Conservation (phyloP, 2,329 filamentous ascomycete species). For the Aphanocladium album region DNA sequence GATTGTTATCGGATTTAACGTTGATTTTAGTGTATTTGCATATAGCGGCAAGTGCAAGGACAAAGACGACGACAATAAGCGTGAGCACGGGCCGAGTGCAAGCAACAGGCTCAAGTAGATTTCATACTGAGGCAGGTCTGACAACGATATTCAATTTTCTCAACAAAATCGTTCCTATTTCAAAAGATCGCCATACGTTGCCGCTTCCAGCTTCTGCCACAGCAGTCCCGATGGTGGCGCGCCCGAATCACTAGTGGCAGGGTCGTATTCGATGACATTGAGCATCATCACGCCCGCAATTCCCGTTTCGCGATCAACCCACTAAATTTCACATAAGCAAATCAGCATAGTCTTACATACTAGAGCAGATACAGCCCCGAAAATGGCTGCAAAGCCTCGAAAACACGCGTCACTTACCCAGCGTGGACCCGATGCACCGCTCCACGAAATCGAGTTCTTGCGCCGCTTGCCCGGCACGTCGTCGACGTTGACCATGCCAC, state of each 20-base stretch:
- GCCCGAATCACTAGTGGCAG: background rate
- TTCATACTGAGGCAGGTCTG: too few relatives aligned
- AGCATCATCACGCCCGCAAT: slow-evolving; percentile 13
- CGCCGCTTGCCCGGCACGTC: slow-evolving; percentile 35
- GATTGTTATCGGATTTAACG: too few relatives aligned
- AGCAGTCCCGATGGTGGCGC: slow-evolving; percentile 1
- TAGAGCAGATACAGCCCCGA: background rate
- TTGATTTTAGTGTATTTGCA: too few relatives aligned
- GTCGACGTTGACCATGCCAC: slow-evolving; percentile 34
- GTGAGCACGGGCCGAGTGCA: too few relatives aligned
- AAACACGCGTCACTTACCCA: slow-evolving; percentile 32
- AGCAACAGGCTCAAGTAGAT: too few relatives aligned
- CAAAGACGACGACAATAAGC: too few relatives aligned
- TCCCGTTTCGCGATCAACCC: slow-evolving; percentile 24
- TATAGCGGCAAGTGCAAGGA: too few relatives aligned
- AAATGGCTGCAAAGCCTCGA: background rate
- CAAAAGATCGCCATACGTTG: background rate
- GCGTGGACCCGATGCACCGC: slow-evolving; percentile 35
- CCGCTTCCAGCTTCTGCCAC: slow-evolving; percentile 6
- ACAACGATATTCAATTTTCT: too few relatives aligned
- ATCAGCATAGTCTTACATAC: background rate
- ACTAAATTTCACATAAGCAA: slow-evolving; percentile 16
- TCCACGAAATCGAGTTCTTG: slow-evolving; percentile 40
- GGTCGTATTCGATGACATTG: slow-evolving; percentile 10
- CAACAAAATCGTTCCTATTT: background rate